Base-by-base conservation (phyloP, 2,329 filamentous ascomycete species). In the Polychaeton citri region DNA sequence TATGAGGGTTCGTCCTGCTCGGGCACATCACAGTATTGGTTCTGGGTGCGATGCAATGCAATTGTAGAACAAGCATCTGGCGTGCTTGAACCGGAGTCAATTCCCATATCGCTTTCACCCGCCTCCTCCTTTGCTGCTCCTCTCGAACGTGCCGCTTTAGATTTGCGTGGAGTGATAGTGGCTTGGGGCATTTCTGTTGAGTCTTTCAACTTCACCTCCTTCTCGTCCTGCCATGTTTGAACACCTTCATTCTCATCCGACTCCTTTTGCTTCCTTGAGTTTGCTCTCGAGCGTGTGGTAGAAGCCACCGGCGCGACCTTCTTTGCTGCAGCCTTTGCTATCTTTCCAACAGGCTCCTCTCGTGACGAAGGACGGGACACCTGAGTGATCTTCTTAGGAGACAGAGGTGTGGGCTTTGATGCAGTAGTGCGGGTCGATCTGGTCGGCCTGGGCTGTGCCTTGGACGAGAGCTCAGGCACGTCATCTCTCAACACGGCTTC, bases 331-430 rank as follows among this genome's bases (percentile, higher is more conserved):
- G 19, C 13, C 32, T 36, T 21, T 30, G n/a, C 5, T 10, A 9
- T n/a, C 30, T 28, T 38, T 18, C 12, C 17, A 24, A 13, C 32
- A 7, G 19, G 9, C 34, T 13, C 21, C 21, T 28, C 41, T 19
- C 40, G 42, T 7, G 44, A 38, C 4, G 39, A 38, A 21, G 40
- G 38, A 33, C 42, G 50, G 6, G 49, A 43, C 10, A 57, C 47
- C 38, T 58, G 54, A 5, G 53, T 55, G 41, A 54, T 51, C 46
- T 58, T 58, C 45, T 57, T 57, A 4, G 55, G 52, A 19, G 53
- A 57, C 12, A 58, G 44, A 13, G 55, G 50, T 26, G 39, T 19
- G 15, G 44, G 41, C 31, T 44, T 16, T 28, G 32, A 28, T 34
- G 4, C 6, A 21, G 19, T 39, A 13, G 40, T 40, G 31, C 46